Evolutionary conservation across 2,329 filamentous ascomycete species (phyloP).

Genomic region (Colletotrichum sp.): DNA sequence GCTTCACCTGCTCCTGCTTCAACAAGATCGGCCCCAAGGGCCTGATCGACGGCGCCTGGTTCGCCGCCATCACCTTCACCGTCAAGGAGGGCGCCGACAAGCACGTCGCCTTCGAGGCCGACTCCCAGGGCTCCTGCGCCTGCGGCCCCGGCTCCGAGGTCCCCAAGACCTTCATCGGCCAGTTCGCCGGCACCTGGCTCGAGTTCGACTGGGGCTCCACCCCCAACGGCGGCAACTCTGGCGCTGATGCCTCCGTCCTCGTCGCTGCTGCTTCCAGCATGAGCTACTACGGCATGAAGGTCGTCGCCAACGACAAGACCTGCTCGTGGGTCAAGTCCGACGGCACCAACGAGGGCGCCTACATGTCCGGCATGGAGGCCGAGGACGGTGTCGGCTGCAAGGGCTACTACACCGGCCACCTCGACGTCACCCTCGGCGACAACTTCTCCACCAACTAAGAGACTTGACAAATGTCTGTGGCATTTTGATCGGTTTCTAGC

Average conservation of each 20-base stretch:
- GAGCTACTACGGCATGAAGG: constrained; percentile 37
- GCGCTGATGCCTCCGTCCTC: constrained; percentile 56
- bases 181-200: constrained; percentile 51
- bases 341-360: constrained; percentile 39
- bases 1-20: constrained; percentile 47
- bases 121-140: constrained; percentile 55
- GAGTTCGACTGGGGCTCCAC: constrained; percentile 54
- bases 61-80: constrained; percentile 45
- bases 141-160: constrained; percentile 40
- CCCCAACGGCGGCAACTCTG: constrained; percentile 54
- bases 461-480: neutral
- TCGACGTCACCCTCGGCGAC: constrained; percentile 38
- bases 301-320: constrained; percentile 41
- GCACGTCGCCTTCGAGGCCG: constrained; percentile 47
- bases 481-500: neutral
- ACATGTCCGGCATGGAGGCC: constrained; percentile 39
- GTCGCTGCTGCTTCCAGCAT: constrained; percentile 41
- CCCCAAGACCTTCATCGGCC: constrained; percentile 40
- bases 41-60: constrained; percentile 54
- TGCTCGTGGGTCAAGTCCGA: constrained; percentile 47
- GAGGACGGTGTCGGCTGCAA: constrained; percentile 47
- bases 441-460: neutral
- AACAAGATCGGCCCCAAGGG: constrained; percentile 57
- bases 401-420: constrained; percentile 30
- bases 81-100: constrained; percentile 40